A percentile compares a stretch with the other conserved stretches of the same genome.
These are phyloP conservation scores for Fomes fomentarius DNA, from an alignment of 1,284 basidiomycete genomes.

Conservation along the genomic window DNA sequence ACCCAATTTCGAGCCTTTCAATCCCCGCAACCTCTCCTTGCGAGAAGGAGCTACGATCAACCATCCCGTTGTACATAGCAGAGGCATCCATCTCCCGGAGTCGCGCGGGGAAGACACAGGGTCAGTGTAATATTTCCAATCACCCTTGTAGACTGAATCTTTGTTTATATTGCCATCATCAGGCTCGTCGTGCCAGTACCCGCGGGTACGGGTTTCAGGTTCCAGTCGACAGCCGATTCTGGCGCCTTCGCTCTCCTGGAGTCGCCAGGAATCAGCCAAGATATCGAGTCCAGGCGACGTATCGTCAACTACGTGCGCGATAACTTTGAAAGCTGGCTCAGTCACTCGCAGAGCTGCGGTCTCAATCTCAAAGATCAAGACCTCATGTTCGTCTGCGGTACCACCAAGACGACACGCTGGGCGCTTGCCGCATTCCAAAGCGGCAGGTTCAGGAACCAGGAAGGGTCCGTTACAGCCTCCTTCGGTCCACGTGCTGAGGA, in stretches of 20 bases:
- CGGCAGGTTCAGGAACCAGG: not conserved
- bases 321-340: constrained; percentile 25
- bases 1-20: constrained; percentile 7
- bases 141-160: no score
- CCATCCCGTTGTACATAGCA: constrained; percentile 13
- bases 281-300: constrained; percentile 12
- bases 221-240: no score
- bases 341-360: constrained; percentile 16
- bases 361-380: constrained; percentile 19
- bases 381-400: constrained; percentile 28
- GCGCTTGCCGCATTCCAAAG: constrained; percentile 12
- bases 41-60: constrained; percentile 3
- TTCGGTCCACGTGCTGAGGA: constrained; percentile 1
- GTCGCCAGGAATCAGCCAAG: not conserved
- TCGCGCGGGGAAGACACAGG: no score
- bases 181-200: no score
- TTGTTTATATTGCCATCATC: no score
- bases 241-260: no score
- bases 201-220: no score
- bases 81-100: no score
- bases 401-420: constrained; percentile 22
- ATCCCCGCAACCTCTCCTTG: constrained; percentile 3
- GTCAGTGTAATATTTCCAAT: no score
- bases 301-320: constrained; percentile 19
- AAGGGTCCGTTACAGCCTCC: constrained; percentile 10